These are phyloP conservation scores for Phytophthora hibernalis DNA, from an alignment of 352 stramenopile genomes.

Conservation along the genomic window DNA sequence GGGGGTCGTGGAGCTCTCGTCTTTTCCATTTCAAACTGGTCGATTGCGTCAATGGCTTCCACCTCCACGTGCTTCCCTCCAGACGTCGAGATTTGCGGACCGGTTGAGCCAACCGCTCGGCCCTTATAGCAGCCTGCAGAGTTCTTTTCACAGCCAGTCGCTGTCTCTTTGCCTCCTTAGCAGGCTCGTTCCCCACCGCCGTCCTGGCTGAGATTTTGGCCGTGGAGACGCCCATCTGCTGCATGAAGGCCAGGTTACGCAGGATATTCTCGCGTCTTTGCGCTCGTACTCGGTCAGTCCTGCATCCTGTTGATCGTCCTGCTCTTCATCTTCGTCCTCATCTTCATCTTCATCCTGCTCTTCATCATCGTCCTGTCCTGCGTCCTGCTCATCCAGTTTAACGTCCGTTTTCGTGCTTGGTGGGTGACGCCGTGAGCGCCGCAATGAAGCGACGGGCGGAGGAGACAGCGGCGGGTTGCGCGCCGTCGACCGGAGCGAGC, in stretches of 20 bases:
- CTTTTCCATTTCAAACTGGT: slow-evolving; percentile 33
- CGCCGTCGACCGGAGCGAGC: slow-evolving; percentile 25
- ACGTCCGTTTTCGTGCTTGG: background rate
- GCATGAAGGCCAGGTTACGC: slow-evolving; percentile 87
- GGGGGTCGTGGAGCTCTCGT: slow-evolving; percentile 7
- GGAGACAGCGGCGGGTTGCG: slow-evolving; percentile 27
- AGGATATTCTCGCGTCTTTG: slow-evolving; percentile 85
- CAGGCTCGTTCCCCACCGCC: slow-evolving; percentile 24
- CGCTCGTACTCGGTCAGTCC: slow-evolving; percentile 80
- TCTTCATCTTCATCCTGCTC: background rate
- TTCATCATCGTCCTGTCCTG: background rate
- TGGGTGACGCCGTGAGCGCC: slow-evolving; percentile 16
- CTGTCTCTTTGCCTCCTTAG: slow-evolving; percentile 21
- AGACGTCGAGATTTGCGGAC: slow-evolving; percentile 71
- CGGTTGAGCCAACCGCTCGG: slow-evolving; percentile 36
- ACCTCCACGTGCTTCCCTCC: slow-evolving; percentile 62
- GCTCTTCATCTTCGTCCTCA: slow-evolving; percentile 4
- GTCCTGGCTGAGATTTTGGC: slow-evolving; percentile 75
- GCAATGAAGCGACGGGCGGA: slow-evolving; percentile 19
- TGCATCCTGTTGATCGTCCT: slow-evolving; percentile 8
- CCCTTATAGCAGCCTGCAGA: slow-evolving; percentile 21
- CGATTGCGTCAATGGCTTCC: slow-evolving; percentile 36
- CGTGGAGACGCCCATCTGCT: slow-evolving; percentile 81
- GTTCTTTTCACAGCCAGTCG: slow-evolving; percentile 19
- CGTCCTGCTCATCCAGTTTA: slow-evolving; percentile 20